Conservation (phyloP, 2,329 filamentous ascomycete genomes). For the Microdochium trichocladiopsis region DNA sequence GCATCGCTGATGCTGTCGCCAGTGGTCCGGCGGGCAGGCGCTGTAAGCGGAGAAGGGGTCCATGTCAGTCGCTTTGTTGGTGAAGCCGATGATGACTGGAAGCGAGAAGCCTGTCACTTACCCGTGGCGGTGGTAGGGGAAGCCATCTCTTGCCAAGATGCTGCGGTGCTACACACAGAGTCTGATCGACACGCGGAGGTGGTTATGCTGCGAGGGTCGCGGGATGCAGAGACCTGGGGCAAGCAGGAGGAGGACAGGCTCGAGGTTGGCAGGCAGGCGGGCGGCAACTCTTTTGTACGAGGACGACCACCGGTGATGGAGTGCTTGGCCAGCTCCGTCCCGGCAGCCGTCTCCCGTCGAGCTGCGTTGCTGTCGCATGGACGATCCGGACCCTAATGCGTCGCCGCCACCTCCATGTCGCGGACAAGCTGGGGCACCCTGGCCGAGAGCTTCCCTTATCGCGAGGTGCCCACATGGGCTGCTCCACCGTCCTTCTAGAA, state of each 20-base stretch:
- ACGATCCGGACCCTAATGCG: not conserved
- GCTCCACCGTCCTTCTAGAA: not conserved
- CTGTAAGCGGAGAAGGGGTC: no score
- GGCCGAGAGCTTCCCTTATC: not conserved
- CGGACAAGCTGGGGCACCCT: not conserved
- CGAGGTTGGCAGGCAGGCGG: not conserved
- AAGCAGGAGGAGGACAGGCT: not conserved
- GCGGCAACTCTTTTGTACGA: not conserved
- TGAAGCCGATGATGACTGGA: not conserved
- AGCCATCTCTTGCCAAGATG: not conserved
- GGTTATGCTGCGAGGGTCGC: not conserved
- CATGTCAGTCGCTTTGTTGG: not conserved
- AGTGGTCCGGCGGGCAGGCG: not conserved
- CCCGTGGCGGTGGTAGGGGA: not conserved
- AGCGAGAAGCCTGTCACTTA: not conserved
- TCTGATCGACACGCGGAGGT: not conserved
- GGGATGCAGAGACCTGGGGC: not conserved
- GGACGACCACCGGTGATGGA: not conserved
- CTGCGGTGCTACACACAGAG: no score
- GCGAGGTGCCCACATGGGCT: not conserved
- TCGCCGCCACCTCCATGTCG: no score
- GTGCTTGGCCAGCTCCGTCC: not conserved
- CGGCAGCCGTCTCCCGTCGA: not conserved
- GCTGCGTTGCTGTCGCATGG: not conserved
- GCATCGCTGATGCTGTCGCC: not conserved